Percentiles rank a stretch among this genome's conserved stretches.
These are phyloP conservation scores for Penicillium brasilianum DNA, from an alignment of 2,329 filamentous ascomycete genomes.

Conservation along the genomic window DNA sequence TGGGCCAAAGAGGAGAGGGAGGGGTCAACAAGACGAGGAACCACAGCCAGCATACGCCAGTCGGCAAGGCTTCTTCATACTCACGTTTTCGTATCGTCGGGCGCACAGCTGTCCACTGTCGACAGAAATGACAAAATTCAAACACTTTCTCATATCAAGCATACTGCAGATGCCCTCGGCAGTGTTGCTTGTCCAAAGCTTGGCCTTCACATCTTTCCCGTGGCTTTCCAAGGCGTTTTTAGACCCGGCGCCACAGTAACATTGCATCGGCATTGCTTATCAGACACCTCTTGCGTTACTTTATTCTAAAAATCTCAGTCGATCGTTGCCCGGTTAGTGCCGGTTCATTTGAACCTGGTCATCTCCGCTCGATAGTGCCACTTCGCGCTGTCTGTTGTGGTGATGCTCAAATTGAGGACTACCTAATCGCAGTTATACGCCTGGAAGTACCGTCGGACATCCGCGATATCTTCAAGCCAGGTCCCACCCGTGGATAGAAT, in stretches of 20 bases:
- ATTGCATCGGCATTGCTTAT: conserved; percentile 19
- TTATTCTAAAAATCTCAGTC: background rate
- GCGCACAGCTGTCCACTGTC: background rate
- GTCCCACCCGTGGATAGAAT: background rate
- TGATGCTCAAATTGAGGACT: background rate
- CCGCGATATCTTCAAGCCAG: conserved; percentile 5
- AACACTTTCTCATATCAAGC: background rate
- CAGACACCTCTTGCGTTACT: conserved; percentile 9
- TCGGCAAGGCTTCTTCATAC: background rate
- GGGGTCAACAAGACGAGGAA: background rate
- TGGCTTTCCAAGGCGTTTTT: conserved; percentile 6
- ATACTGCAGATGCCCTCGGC: background rate
- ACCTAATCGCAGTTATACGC: conserved; percentile 9
- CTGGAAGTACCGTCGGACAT: conserved; percentile 15
- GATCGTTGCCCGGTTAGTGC: conserved; percentile 21
- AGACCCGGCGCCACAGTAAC: conserved; percentile 22
- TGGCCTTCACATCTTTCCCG: conserved; percentile 3
- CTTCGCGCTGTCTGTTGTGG: background rate
- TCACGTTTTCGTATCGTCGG: background rate
- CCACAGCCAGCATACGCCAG: background rate
- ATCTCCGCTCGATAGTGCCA: conserved; percentile 7
- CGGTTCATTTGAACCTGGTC: conserved; percentile 10
- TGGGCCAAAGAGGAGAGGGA: background rate
- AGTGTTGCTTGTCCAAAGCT: conserved; percentile 23
- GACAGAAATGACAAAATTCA: background rate